These are phyloP conservation scores for Schwanniomyces yamadae DNA, from an alignment of 805 yeast genomes.

Conservation along the genomic window DNA sequence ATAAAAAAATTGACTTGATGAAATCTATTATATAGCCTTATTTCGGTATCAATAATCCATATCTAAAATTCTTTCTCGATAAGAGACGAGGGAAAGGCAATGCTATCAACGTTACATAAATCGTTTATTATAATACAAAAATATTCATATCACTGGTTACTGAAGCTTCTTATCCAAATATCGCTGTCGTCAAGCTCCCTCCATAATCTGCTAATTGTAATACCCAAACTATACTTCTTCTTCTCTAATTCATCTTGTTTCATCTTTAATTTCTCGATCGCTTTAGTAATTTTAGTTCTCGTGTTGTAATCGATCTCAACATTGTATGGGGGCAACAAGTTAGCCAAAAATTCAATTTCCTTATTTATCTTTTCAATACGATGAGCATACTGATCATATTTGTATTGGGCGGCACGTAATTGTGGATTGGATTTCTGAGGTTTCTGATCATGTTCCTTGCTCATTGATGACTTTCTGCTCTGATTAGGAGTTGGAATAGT, in stretches of 20 bases:
- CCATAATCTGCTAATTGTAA: conserved; percentile 43
- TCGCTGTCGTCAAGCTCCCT: conserved; percentile 41
- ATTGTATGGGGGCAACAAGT: conserved; percentile 43
- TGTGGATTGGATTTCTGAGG: conserved; percentile 11
- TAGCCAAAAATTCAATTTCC: conserved; percentile 37
- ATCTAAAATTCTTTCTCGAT: too few relatives aligned
- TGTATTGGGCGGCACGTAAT: conserved; percentile 27
- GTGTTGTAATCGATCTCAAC: conserved; percentile 44
- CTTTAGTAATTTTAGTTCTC: conserved; percentile 37
- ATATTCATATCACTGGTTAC: conserved; percentile 3
- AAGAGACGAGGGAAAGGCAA: too few relatives aligned
- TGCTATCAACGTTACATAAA: too few relatives aligned
- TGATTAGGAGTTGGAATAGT: conserved; percentile 15
- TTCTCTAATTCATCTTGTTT: conserved; percentile 43
- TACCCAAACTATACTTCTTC: conserved; percentile 41
- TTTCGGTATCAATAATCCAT: too few relatives aligned
- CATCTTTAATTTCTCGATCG: conserved; percentile 38
- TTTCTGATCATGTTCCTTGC: conserved; percentile 2
- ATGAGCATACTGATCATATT: conserved; percentile 32
- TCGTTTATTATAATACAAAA: too few relatives aligned
- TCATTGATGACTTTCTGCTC: neutral
- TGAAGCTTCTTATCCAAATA: conserved; percentile 37
- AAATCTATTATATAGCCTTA: too few relatives aligned
- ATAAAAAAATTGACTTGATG: too few relatives aligned
- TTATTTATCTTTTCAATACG: conserved; percentile 38